A percentile compares a stretch with the other conserved stretches of the same genome.
These are phyloP conservation scores for Gastrodia elata DNA, from an alignment of 106 monocot species.

Conservation along the genomic window DNA sequence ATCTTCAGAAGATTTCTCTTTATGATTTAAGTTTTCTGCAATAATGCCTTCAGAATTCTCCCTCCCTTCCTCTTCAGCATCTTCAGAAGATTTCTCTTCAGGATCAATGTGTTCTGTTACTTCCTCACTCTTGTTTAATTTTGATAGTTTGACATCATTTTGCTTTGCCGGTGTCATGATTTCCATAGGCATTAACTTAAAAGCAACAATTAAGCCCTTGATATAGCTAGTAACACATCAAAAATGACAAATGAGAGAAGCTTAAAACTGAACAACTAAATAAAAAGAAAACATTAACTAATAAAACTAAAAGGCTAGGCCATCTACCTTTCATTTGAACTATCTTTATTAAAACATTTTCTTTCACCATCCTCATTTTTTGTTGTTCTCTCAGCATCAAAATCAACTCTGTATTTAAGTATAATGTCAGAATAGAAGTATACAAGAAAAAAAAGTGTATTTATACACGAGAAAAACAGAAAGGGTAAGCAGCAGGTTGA, in stretches of 20 bases:
- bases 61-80: conserved; percentile 3
- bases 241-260: not conserved
- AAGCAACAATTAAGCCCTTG: conserved; percentile 70
- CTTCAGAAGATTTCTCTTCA: conserved; percentile 19
- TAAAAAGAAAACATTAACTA: not conserved
- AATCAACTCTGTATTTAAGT: conserved; percentile 37
- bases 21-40: conserved; percentile 11
- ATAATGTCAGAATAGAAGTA: not conserved
- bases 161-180: conserved; percentile 13
- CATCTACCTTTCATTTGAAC: conserved; percentile 15
- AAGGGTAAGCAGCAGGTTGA: not conserved
- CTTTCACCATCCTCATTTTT: conserved; percentile 20
- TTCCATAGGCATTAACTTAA: conserved; percentile 45
- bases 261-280: not conserved
- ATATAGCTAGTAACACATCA: conserved; percentile 47
- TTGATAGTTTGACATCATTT: conserved; percentile 9
- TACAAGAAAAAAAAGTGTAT: not conserved
- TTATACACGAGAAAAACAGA: not conserved
- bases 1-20: conserved; percentile 21
- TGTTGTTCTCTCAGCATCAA: conserved; percentile 45
- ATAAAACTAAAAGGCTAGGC: not conserved
- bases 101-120: conserved; percentile 10
- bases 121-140: conserved; percentile 12
- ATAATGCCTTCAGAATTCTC: not conserved
- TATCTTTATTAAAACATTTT: conserved; percentile 18